Conservation (phyloP, 2,329 filamentous ascomycete genomes). For the Cryphonectria naterciae region DNA sequence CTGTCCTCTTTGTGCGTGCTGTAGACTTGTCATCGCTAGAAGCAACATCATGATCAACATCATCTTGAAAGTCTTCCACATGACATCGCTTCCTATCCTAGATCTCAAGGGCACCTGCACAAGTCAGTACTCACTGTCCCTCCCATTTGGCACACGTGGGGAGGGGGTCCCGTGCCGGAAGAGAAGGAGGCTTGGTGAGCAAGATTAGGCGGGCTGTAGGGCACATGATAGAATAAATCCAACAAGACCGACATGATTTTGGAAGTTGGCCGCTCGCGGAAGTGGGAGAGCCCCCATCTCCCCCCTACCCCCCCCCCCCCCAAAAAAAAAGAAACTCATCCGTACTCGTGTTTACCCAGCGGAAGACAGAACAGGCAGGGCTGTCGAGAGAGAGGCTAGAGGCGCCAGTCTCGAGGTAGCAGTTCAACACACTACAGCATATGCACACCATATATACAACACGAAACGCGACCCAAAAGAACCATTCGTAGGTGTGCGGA, state of each 20-base stretch:
- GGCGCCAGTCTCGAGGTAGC: not conserved
- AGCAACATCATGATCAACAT: not conserved
- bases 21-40: not conserved
- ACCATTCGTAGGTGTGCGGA: too few species aligned
- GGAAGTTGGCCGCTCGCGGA: not conserved
- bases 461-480: too few species aligned
- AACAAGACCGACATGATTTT: not conserved
- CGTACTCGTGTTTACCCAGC: not conserved
- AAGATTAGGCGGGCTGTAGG: too few species aligned
- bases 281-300: too few species aligned
- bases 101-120: not conserved
- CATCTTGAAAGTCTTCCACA: too few species aligned
- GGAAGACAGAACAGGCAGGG: not conserved
- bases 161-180: too few species aligned
- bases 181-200: too few species aligned
- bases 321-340: too few species aligned
- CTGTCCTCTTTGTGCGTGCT: not conserved
- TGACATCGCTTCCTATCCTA: too few species aligned
- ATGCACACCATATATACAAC: not conserved
- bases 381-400: not conserved
- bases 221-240: not conserved
- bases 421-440: not conserved
- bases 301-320: too few species aligned
- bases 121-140: not conserved
- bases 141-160: too few species aligned